Evolutionary conservation across 192 early-diverging fungal genomes (phyloP).

Genomic region (Coemansia sp.): DNA sequence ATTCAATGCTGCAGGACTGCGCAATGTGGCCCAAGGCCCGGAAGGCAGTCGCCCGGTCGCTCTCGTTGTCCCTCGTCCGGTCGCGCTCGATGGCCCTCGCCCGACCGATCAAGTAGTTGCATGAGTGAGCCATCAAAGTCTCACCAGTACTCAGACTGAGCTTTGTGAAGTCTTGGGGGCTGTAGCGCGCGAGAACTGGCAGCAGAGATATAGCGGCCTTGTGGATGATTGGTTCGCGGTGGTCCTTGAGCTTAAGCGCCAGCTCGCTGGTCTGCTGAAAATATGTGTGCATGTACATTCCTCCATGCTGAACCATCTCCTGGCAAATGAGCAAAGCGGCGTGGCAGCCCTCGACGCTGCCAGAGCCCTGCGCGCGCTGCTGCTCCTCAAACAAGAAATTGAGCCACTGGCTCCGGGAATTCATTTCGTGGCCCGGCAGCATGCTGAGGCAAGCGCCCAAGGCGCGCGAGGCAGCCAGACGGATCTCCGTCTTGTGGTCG

Average conservation of each 20-base stretch:
- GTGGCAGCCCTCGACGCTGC: conserved; percentile 74
- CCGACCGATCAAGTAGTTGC: conserved; percentile 67
- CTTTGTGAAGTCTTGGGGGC: conserved; percentile 58
- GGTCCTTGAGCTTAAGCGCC: conserved; percentile 70
- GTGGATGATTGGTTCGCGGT: conserved; percentile 70
- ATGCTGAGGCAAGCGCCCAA: conserved; percentile 73
- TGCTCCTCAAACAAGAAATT: conserved; percentile 78
- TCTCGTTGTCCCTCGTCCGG: conserved; percentile 63
- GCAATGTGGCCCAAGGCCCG: conserved; percentile 80
- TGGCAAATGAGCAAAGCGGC: conserved; percentile 74
- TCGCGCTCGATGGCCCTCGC: conserved; percentile 59
- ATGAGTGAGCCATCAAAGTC: conserved; percentile 64
- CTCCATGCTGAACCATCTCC: conserved; percentile 74
- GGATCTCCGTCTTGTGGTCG: conserved; percentile 71
- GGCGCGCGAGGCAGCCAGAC: conserved; percentile 77
- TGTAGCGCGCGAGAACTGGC: conserved; percentile 75
- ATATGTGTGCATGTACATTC: conserved; percentile 74
- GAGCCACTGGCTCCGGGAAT: conserved; percentile 61
- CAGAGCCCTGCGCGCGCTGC: conserved; percentile 62
- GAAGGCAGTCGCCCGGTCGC: conserved; percentile 58
- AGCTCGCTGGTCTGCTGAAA: conserved; percentile 72
- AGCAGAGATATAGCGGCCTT: conserved; percentile 75
- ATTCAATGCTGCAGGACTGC: conserved; percentile 69
- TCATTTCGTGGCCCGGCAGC: conserved; percentile 74
- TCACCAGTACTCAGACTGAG: conserved; percentile 36